Conservation (phyloP, 768 basidiomycete genomes). For the Podaxis sp. region DNA sequence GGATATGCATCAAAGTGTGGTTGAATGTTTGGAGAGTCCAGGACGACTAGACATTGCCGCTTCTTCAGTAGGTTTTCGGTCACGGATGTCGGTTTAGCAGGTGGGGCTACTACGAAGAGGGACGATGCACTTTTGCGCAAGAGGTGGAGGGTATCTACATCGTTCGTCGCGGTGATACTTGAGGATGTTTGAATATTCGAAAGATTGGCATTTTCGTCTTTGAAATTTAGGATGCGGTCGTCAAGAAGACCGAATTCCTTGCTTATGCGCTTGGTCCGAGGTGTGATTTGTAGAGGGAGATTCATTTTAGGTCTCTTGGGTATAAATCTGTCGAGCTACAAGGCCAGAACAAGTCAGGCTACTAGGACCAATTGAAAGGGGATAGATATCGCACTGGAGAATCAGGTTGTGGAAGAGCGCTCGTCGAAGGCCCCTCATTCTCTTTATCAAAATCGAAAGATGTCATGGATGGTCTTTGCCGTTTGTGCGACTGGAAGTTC, state of each 20-base stretch:
- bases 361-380: neutral
- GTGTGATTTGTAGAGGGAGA: slow-evolving; percentile 60
- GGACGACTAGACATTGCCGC: slow-evolving; percentile 53
- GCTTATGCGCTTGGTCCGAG: slow-evolving; percentile 67
- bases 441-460: slow-evolving; percentile 18
- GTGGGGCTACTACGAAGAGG: slow-evolving; percentile 39
- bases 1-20: slow-evolving; percentile 54
- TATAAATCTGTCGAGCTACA: slow-evolving; percentile 63
- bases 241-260: slow-evolving; percentile 60
- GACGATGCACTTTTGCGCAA: slow-evolving; percentile 53
- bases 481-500: slow-evolving; percentile 26
- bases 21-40: slow-evolving; percentile 67
- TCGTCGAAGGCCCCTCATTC: slow-evolving; percentile 10
- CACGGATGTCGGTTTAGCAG: slow-evolving; percentile 43
- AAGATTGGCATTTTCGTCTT: slow-evolving; percentile 32
- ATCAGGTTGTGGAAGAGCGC: slow-evolving; percentile 9
- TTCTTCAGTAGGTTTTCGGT: slow-evolving; percentile 55
- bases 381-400: slow-evolving; percentile 17
- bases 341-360: neutral
- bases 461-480: slow-evolving; percentile 22
- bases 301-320: slow-evolving; percentile 48
- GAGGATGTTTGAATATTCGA: slow-evolving; percentile 3
- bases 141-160: slow-evolving; percentile 43
- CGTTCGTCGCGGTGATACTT: slow-evolving; percentile 22
- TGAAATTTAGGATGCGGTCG: slow-evolving; percentile 54